Evolutionary conservation across 1,284 basidiomycete species (phyloP), one percentile per base, ranked within the genome.

Genomic region (Papiliotrema flavescens): DNA sequence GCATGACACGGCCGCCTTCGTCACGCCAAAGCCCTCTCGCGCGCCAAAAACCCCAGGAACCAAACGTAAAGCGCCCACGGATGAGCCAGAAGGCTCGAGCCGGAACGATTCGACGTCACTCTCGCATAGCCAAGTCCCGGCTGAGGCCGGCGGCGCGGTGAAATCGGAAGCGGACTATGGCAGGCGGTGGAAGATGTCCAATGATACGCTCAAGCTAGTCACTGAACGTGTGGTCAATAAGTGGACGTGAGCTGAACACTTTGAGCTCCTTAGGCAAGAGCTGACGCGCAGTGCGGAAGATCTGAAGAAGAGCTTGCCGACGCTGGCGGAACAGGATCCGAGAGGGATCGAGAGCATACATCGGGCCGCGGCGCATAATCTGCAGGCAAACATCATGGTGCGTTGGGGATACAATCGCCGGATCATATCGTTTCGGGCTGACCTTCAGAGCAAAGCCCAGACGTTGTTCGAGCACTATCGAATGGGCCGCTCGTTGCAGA

Each of bases 131-230:
- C 39, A n/a, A 40, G 17, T 32, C 28, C 28, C 28, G 28, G 28
- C 28, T 5, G 5, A 7, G 13, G 9, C 6, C 6, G 19, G 34
- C 19, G 36, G 37, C 32, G 47, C n/a, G 4, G 7, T 23, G 23
- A 22, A 11, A 5, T 58, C 57, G 15, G 62, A 60, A 19, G 51
- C 61, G 4, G 62, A 65, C 41, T 77, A 66, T 52, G 75, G 75
- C 17, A 62, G 62, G 45, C 59, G 74, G 41, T 74, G 74, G 49
- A 56, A 68, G 53, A 48, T 65, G 14, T 64, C 73, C 9, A 60
- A 71, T 46, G 62, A 71, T 22, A 67, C 71, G 14, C 46, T 76
- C 7, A 67, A 74, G 32, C 61, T 69, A 24, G 73, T 73, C 8
- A 64, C 72, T 14, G 63, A 67, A 46, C 65, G 64, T 35, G 71